These are phyloP conservation scores for Sophora flavescens DNA, from an alignment of 306 rosid genomes.

Conservation along the genomic window DNA sequence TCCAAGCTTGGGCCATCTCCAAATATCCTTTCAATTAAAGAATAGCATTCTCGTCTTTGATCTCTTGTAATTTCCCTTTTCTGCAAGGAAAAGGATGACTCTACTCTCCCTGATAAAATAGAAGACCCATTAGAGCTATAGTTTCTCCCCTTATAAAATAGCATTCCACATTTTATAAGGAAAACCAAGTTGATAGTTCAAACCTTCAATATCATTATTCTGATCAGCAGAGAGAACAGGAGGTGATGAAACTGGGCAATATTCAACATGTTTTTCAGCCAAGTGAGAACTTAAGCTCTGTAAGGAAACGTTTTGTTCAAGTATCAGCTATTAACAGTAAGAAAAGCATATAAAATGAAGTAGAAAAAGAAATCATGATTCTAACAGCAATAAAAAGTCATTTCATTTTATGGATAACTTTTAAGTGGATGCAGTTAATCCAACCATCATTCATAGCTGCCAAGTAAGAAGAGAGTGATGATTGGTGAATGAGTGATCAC, in stretches of 20 bases:
- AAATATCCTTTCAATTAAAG: constrained; percentile 66
- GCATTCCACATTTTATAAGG: constrained; percentile 3
- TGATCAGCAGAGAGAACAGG: constrained; percentile 68
- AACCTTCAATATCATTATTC: constrained; percentile 60
- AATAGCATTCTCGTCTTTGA: constrained; percentile 68
- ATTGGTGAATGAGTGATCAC: neutral
- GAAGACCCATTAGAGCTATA: constrained; percentile 38
- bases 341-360: constrained; percentile 15
- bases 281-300: constrained; percentile 68
- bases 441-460: neutral
- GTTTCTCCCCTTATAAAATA: constrained; percentile 17
- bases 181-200: constrained; percentile 44
- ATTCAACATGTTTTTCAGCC: constrained; percentile 65
- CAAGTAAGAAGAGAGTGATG: neutral
- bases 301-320: constrained; percentile 43
- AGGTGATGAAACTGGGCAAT: constrained; percentile 68
- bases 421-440: neutral
- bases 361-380: constrained; percentile 28
- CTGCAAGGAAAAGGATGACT: constrained; percentile 60
- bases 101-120: constrained; percentile 55
- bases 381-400: neutral
- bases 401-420: constrained; percentile 4
- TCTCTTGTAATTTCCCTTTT: constrained; percentile 58
- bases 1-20: constrained; percentile 70
- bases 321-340: constrained; percentile 14